Evolutionary conservation across 1,284 basidiomycete species (phyloP).

Genomic region (Stygiomarasmius scandens): DNA sequence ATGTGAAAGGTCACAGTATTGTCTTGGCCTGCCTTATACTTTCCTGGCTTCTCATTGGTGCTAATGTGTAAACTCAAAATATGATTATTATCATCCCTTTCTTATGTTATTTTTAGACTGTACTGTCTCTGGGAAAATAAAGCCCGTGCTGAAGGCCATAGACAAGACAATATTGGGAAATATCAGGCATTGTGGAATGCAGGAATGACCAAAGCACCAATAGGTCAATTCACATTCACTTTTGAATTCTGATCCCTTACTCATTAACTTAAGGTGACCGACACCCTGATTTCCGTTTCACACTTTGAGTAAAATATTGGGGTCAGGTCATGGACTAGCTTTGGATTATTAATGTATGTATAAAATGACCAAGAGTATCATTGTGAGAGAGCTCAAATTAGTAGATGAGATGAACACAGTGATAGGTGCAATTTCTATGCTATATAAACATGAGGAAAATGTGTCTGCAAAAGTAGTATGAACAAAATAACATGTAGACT

Average conservation of each 20-base stretch:
- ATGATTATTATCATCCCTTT: no score
- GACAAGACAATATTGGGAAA: slow-evolving; percentile 50
- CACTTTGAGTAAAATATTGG: no score
- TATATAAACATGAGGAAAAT: not conserved
- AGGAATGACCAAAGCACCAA: slow-evolving; percentile 59
- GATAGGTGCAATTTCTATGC: not conserved
- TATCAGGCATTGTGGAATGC: slow-evolving; percentile 53
- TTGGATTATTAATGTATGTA: not conserved
- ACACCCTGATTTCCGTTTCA: slow-evolving; percentile 60
- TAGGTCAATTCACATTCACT: slow-evolving; percentile 31
- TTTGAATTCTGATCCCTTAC: no score
- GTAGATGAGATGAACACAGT: no score
- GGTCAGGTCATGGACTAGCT: no score
- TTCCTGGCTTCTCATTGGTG: slow-evolving; percentile 53
- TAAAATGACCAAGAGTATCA: not conserved
- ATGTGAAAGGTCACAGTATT: slow-evolving; percentile 57
- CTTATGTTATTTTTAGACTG: slow-evolving; percentile 29
- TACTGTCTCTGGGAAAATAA: slow-evolving; percentile 66
- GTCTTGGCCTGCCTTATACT: slow-evolving; percentile 53
- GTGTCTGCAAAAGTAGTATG: not conserved
- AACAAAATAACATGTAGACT: not conserved
- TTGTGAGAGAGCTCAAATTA: not conserved
- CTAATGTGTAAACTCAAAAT: slow-evolving; percentile 59
- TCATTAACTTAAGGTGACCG: slow-evolving; percentile 49
- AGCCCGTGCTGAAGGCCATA: slow-evolving; percentile 53